A percentile compares a stretch with the other conserved stretches of the same genome.
phyloP scores from a whole-genome alignment of 169 alveolate species.

The Cryptosporidium sp. region DNA sequence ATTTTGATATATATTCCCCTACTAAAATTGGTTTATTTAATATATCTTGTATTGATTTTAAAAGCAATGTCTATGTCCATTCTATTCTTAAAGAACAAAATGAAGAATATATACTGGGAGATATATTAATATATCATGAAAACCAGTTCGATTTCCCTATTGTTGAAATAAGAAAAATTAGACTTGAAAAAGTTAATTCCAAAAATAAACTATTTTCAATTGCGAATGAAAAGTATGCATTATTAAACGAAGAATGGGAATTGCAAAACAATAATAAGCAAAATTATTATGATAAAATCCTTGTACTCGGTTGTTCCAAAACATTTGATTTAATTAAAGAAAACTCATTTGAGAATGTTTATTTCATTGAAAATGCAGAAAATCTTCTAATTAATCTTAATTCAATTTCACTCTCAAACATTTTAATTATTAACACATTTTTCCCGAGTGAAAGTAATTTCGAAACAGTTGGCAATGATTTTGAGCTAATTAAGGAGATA shows the following conservation, averaged over 20 bases:
- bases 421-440: slow-evolving; percentile 21
- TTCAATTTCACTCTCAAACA: slow-evolving; percentile 13
- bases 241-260: slow-evolving; percentile 50
- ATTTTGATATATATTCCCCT: slow-evolving; percentile 15
- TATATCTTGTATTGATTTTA: not conserved
- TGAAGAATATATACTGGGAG: slow-evolving; percentile 11
- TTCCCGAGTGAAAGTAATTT: not conserved
- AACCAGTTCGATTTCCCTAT: slow-evolving; percentile 3
- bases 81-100: not conserved
- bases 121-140: slow-evolving; percentile 20
- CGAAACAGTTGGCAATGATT: not conserved
- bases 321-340: slow-evolving; percentile 2
- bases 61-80: not conserved
- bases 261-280: not conserved
- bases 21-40: slow-evolving; percentile 4
- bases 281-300: slow-evolving; percentile 10
- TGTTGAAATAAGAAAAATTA: slow-evolving; percentile 46
- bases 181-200: slow-evolving; percentile 3
- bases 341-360: not conserved
- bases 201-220: not conserved
- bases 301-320: not conserved
- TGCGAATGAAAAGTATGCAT: not conserved
- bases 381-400: not conserved
- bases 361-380: not conserved
- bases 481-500: slow-evolving; percentile 1